Percentiles rank a stretch among this genome's conserved stretches.
Conservation (phyloP, 2,329 filamentous ascomycete genomes). For the Aspergillus sp. region DNA sequence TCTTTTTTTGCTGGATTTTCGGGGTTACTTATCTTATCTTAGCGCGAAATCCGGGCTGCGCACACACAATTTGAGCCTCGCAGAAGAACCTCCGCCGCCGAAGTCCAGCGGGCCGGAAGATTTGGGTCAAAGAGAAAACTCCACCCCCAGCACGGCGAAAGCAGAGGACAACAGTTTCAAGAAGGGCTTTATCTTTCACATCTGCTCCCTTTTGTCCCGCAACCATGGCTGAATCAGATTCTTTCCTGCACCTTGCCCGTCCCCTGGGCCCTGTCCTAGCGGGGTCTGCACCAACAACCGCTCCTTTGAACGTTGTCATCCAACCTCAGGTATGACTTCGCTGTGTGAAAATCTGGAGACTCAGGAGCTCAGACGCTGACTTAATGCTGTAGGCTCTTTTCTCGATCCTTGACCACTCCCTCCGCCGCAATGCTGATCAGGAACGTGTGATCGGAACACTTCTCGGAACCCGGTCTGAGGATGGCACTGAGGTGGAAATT, state of each 20-base stretch:
- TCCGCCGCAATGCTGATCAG: slow-evolving; percentile 86
- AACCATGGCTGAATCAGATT: slow-evolving; percentile 80
- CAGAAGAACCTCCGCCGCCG: slow-evolving; percentile 25
- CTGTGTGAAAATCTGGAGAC: neutral
- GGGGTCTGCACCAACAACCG: slow-evolving; percentile 79
- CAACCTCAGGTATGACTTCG: slow-evolving; percentile 77
- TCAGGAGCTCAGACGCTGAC: slow-evolving; percentile 17
- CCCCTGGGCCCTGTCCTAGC: slow-evolving; percentile 80
- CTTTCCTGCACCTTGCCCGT: slow-evolving; percentile 91
- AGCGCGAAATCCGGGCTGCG: slow-evolving; percentile 46
- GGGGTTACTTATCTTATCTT: slow-evolving; percentile 47
- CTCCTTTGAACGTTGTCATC: slow-evolving; percentile 89
- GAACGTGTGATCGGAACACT: slow-evolving; percentile 96
- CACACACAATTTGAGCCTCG: slow-evolving; percentile 43
- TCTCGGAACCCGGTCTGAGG: slow-evolving; percentile 88
- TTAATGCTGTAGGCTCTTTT: slow-evolving; percentile 55
- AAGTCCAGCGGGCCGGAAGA: slow-evolving; percentile 28
- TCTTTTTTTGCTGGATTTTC: slow-evolving; percentile 11
- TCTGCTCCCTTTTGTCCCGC: slow-evolving; percentile 30
- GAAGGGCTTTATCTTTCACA: slow-evolving; percentile 2
- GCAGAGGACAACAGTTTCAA: slow-evolving; percentile 16
- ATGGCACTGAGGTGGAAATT: slow-evolving; percentile 95
- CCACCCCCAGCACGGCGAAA: slow-evolving; percentile 31
- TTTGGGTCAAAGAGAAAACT: slow-evolving; percentile 29
- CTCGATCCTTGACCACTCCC: slow-evolving; percentile 80